Evolutionary conservation across 306 rosid species (phyloP), one percentile per base, ranked within the genome.

Genomic region (Vigna radiata): DNA sequence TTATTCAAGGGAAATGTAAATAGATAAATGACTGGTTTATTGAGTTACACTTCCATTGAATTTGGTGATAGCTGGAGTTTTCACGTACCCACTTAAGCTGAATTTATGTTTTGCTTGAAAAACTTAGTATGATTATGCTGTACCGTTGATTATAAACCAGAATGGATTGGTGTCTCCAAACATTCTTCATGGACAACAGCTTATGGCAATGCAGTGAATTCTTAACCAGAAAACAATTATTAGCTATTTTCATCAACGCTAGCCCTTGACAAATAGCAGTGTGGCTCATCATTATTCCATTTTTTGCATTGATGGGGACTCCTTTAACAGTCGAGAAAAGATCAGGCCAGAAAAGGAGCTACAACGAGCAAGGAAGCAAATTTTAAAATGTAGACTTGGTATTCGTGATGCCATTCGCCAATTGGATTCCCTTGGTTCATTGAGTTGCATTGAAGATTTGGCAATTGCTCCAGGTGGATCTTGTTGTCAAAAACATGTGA

Each of bases 331-430:
- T 72, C 91, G 96, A 83, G 98, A 93, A 85, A 93, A 93, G 87
- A 88, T 93, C 75, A 89, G 83, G 86, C 98, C 97, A 13, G 98
- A 91, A 76, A 91, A 84, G 79, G 98, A 93, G 84, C 88, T 93
- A 61, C 88, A 83, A 78, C 86, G 97, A 86, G 98, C 98, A 48
- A 73, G 46, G 79, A 89, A 86, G 82, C 93, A 93, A 91, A 93
- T 93, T 85, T 83, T 91, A 64, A 83, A 93, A 68, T 93, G 87
- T 80, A 93, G 90, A 82, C 98, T 93, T 76, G 85, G 96, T 58
- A 86, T 93, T 37, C 91, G 98, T 36, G 96, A 93, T 79, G 92
- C 86, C 7, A 83, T 93, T 83, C 86, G 37, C 66, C 92, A 93
- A 79, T 83, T 93, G 82, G 91, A 91, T 90, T 88, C 86, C 61